Evolutionary conservation across 2,329 filamentous ascomycete genomes (phyloP), one percentile per base, ranked within the genome.

Genomic region (Phialemonium atrogriseum): DNA sequence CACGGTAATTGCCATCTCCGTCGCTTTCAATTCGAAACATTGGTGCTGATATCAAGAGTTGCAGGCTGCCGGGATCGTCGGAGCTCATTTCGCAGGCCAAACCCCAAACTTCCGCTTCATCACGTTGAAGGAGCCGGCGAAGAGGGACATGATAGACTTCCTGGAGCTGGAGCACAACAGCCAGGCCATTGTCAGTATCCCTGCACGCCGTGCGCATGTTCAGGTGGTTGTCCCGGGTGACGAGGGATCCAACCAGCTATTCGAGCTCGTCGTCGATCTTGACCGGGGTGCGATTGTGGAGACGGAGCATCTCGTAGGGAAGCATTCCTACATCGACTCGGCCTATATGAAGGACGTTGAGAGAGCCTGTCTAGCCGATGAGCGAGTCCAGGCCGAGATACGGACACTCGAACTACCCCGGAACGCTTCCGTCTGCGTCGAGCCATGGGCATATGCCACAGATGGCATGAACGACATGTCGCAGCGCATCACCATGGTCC

Each of bases 371-470:
- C 44, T 67, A 23, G 21, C n/a, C 21, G n/a, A n/a, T n/a, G 21
- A n/a, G 21, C n/a, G 8, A 23, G 9, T n/a, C 21, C 21, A 9
- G 21, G 8, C 8, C 9, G n/a, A 23, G 21, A 8, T 23, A 26
- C 24, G n/a, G 15, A 26, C 24, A 12, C 12, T 26, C 8, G 8
- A 13, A 12, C 24, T 12, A 26, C 24, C 12, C 8, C 9, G 11
- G 12, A 14, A 17, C 14, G 56, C 64, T 0, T 54, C 50, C 0
- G 63, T 70, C 2, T 54, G 64, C 4, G 58, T 70, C 22, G 70
- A 75, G 41, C 59, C 70, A 0, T 75, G 70, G 70, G 60, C 68
- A 2, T 75, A 74, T 47, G 69, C 59, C 0, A 64, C 65, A 0
- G 67, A 74, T 44, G 69, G 68, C 0, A 60, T 66, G 53, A 65